phyloP scores from a whole-genome alignment of 1,139 yeast species.

The Debaryomyces coudertii region DNA sequence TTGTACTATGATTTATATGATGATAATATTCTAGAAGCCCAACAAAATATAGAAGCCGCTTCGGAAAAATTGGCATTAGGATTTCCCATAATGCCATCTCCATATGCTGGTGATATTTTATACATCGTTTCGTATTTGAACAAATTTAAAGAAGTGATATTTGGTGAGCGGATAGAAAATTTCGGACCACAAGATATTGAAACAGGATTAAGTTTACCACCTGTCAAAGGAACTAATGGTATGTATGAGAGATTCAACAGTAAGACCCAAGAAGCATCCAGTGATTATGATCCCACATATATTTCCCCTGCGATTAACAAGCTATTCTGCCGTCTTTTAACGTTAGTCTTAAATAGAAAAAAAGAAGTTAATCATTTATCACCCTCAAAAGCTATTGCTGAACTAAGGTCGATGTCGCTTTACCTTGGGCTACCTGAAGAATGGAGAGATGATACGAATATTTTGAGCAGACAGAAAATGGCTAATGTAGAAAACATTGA shows the following conservation, averaged over 20 bases:
- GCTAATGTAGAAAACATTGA: conserved; percentile 20
- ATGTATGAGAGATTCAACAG: neutral
- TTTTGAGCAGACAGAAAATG: conserved; percentile 18
- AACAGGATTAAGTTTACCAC: conserved; percentile 46
- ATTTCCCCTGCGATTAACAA: conserved; percentile 39
- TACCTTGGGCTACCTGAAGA: conserved; percentile 49
- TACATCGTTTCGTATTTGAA: conserved; percentile 46
- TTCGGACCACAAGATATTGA: conserved; percentile 54
- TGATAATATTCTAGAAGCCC: conserved; percentile 32
- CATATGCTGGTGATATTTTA: conserved; percentile 50
- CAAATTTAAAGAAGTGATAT: conserved; percentile 40
- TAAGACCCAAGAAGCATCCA: neutral
- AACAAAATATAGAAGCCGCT: conserved; percentile 23
- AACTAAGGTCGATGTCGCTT: conserved; percentile 38
- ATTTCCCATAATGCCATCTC: conserved; percentile 30
- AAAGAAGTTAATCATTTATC: conserved; percentile 30
- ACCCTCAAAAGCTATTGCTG: conserved; percentile 39
- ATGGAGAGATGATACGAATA: conserved; percentile 44
- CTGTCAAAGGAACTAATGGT: conserved; percentile 14
- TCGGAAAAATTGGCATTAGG: conserved; percentile 37
- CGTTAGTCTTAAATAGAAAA: conserved; percentile 46
- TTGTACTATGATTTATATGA: conserved; percentile 44
- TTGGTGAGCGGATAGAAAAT: conserved; percentile 28
- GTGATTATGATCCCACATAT: conserved; percentile 17
- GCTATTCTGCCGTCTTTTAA: conserved; percentile 39